Evolutionary conservation across 2,329 filamentous ascomycete species (phyloP).

Genomic region (Leptosphaerulina australis): DNA sequence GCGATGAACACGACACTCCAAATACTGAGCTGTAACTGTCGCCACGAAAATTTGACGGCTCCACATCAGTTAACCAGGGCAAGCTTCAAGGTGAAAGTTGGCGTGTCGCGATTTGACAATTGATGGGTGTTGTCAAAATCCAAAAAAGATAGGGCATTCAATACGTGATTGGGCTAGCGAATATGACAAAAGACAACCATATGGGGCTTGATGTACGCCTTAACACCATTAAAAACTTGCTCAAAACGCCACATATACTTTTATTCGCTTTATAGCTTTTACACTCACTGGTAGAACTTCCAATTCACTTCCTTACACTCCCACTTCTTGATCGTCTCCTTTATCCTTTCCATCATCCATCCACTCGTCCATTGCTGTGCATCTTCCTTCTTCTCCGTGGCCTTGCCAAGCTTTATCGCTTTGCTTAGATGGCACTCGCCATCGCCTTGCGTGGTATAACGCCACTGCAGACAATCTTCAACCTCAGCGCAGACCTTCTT

Average conservation of each 20-base stretch:
- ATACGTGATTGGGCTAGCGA: too few relatives aligned
- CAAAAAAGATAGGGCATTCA: too few relatives aligned
- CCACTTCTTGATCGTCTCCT: conserved; percentile 29
- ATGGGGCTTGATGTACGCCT: neutral
- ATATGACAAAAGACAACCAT: neutral
- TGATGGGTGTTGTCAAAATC: too few relatives aligned
- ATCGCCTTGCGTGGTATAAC: conserved; percentile 30
- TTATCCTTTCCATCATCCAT: conserved; percentile 45
- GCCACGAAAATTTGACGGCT: too few relatives aligned
- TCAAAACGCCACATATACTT: neutral
- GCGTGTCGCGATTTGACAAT: too few relatives aligned
- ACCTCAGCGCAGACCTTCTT: conserved; percentile 34
- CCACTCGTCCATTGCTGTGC: conserved; percentile 42
- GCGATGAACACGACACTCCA: too few relatives aligned
- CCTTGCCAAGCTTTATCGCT: conserved; percentile 36
- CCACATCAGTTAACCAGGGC: too few relatives aligned
- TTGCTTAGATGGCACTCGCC: conserved; percentile 45
- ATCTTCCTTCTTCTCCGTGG: conserved; percentile 18
- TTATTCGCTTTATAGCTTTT: too few relatives aligned
- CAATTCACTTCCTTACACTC: conserved; percentile 37
- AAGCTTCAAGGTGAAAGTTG: too few relatives aligned
- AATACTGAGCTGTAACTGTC: too few relatives aligned
- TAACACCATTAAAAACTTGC: neutral
- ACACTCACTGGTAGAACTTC: conserved; percentile 41
- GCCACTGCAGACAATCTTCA: conserved; percentile 48